Percentiles rank a stretch among this genome's conserved stretches.
phyloP scores from a whole-genome alignment of 2,329 filamentous ascomycete genomes.

The Helminthosporium solani region DNA sequence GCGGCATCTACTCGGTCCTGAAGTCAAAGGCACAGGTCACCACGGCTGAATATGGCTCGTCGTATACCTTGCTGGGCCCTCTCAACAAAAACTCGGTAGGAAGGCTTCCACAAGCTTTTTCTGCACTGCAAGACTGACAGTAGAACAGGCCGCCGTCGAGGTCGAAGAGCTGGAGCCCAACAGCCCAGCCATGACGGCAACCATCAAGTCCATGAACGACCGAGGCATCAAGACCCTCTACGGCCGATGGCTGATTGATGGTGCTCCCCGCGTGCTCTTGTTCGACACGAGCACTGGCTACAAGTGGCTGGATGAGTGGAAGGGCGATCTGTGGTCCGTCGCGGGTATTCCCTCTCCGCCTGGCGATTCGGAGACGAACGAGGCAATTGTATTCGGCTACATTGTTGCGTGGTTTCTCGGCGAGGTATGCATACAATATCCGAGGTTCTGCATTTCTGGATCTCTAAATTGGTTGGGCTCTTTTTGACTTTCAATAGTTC shows the following conservation, averaged over 20 bases:
- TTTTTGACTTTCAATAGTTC: conserved; percentile 60
- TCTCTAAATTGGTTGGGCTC: too few relatives aligned
- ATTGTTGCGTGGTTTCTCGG: conserved; percentile 97
- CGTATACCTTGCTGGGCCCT: conserved; percentile 92
- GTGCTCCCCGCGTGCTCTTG: conserved; percentile 86
- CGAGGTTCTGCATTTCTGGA: too few relatives aligned
- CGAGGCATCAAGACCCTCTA: conserved; percentile 88
- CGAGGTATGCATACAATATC: conserved; percentile 64
- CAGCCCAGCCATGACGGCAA: conserved; percentile 73
- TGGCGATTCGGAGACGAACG: conserved; percentile 91
- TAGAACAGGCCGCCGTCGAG: conserved; percentile 81
- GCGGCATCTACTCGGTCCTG: conserved; percentile 98
- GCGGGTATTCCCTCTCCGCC: conserved; percentile 92
- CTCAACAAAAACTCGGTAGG: conserved; percentile 86
- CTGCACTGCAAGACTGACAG: conserved; percentile 19
- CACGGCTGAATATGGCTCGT: conserved; percentile 96
- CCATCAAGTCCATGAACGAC: conserved; percentile 89
- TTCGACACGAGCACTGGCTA: conserved; percentile 96
- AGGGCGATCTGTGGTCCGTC: conserved; percentile 89
- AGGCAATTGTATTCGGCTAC: conserved; percentile 96
- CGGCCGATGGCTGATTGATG: conserved; percentile 96
- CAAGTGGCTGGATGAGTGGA: conserved; percentile 92
- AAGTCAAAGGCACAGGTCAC: conserved; percentile 99
- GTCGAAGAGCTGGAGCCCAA: conserved; percentile 90
- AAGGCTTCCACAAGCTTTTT: conserved; percentile 10